These are phyloP conservation scores for Udeniomyces megalosporus DNA, from an alignment of 768 basidiomycete species.

Conservation along the genomic window DNA sequence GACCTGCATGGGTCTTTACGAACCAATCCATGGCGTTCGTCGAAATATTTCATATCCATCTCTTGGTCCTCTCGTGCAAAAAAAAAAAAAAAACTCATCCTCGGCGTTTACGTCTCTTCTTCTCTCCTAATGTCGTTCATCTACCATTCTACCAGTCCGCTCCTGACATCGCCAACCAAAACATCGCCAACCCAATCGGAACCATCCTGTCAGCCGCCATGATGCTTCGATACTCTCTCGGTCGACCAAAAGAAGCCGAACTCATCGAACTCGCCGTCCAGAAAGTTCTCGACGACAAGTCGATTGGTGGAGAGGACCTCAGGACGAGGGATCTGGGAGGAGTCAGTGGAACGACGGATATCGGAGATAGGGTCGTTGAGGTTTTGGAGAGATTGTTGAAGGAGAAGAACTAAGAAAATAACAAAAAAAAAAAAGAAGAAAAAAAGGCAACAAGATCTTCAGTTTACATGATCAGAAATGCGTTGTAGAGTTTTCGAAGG, in stretches of 20 bases:
- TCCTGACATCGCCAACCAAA: constrained; percentile 85
- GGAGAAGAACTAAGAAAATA: not conserved
- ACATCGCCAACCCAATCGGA: constrained; percentile 86
- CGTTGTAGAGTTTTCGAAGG: too few relatives aligned
- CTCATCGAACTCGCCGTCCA: constrained; percentile 81
- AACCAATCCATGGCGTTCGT: constrained; percentile 67
- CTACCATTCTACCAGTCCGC: constrained; percentile 32
- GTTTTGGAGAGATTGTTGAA: constrained; percentile 42
- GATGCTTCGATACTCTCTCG: constrained; percentile 87
- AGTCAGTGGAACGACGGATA: constrained; percentile 49
- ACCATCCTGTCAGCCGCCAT: constrained; percentile 88
- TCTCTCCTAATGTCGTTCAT: constrained; percentile 80
- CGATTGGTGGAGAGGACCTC: constrained; percentile 54
- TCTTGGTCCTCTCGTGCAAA: not conserved
- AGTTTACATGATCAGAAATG: too few relatives aligned
- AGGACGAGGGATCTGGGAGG: constrained; percentile 83
- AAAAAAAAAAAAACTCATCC: too few relatives aligned
- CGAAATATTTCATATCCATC: not conserved
- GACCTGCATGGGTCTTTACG: constrained; percentile 76
- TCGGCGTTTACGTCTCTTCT: not conserved
- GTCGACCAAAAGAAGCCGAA: constrained; percentile 64
- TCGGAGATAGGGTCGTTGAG: constrained; percentile 71
- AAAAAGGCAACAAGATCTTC: too few relatives aligned
- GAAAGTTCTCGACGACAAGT: constrained; percentile 60
- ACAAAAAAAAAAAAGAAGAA: not conserved